These are phyloP conservation scores for Prunus campanulata DNA, from an alignment of 306 rosid genomes.

Conservation along the genomic window DNA sequence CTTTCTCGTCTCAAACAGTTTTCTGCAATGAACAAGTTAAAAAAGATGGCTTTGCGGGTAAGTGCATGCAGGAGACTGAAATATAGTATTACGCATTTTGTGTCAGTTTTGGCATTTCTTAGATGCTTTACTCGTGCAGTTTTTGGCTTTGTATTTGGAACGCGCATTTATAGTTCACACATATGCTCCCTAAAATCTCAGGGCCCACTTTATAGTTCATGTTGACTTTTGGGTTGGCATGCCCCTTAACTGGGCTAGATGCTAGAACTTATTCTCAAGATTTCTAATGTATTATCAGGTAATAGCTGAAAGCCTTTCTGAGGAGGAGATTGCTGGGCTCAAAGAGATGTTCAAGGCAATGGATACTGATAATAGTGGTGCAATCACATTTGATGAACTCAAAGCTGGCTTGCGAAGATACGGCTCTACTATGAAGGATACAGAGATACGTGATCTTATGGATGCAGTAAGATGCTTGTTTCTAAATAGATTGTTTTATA, in stretches of 20 bases:
- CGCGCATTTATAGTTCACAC: too few species aligned
- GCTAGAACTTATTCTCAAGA: conserved; percentile 11
- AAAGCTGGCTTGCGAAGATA: conserved; percentile 95
- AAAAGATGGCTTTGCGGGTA: conserved; percentile 99
- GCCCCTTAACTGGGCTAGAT: neutral
- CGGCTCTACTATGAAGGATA: conserved; percentile 91
- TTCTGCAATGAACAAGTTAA: conserved; percentile 98
- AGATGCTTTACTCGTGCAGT: neutral
- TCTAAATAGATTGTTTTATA: neutral
- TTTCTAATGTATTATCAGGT: conserved; percentile 48
- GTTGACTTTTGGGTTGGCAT: conserved; percentile 15
- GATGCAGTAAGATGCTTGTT: conserved; percentile 65
- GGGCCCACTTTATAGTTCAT: neutral
- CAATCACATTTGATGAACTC: conserved; percentile 94
- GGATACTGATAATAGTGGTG: conserved; percentile 96
- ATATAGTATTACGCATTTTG: neutral
- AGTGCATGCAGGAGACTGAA: conserved; percentile 26
- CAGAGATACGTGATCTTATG: conserved; percentile 93
- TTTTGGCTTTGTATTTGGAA: too few species aligned
- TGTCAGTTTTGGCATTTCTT: neutral
- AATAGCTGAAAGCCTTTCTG: conserved; percentile 94
- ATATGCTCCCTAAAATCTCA: too few species aligned
- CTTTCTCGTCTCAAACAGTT: conserved; percentile 98
- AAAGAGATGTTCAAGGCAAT: conserved; percentile 87
- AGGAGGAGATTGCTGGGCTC: conserved; percentile 97